Evolutionary conservation across 306 rosid species (phyloP), one percentile per base, ranked within the genome.

Genomic region (Begonia masoniana): DNA sequence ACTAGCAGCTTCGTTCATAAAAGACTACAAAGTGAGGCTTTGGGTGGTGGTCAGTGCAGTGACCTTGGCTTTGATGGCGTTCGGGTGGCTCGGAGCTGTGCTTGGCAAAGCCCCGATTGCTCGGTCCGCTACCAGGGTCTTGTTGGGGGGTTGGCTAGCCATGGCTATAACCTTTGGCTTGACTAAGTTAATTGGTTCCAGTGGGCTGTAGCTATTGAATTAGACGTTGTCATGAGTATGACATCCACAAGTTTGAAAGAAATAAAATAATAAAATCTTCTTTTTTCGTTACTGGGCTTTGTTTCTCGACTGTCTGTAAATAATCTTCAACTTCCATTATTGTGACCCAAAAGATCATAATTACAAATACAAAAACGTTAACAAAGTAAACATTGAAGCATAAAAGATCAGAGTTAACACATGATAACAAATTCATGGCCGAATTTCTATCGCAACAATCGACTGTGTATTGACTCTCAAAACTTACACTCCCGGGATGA

Each of bases 121-220:
- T 36, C 76, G 77, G 67, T 77, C 99, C 5, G 10, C 53, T 3
- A 0, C 58, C 0, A 75, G 99, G 74, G 86, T 91, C 54, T 63
- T 91, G 75, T 1, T 83, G 46, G 99, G 99, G 14, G 99, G 99
- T 47, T 83, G 91, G 99, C 36, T 91, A 47, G 99, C 99, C 43
- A 91, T 91, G 96, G 77, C 81, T 4, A 58, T 86, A 12, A 91
- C 99, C 60, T 86, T 75, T 57, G 96, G 94, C 7, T 59, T 86
- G 54, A 91, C 96, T 12, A 91, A 83, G 75, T 62, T 83, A 66
- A 86, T 91, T 54, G 93, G 94, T 3, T 74, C 82, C 15, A 91
- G 85, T n/a, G 94, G 78, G 13, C 78, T 91, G 39, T 5, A 31
- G 39, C 39, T 1, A 7, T 31, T 31, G 39, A 31, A 31, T 31